Evolutionary conservation across 2,329 filamentous ascomycete genomes (phyloP).

Genomic region (Fusarium miscanthi): DNA sequence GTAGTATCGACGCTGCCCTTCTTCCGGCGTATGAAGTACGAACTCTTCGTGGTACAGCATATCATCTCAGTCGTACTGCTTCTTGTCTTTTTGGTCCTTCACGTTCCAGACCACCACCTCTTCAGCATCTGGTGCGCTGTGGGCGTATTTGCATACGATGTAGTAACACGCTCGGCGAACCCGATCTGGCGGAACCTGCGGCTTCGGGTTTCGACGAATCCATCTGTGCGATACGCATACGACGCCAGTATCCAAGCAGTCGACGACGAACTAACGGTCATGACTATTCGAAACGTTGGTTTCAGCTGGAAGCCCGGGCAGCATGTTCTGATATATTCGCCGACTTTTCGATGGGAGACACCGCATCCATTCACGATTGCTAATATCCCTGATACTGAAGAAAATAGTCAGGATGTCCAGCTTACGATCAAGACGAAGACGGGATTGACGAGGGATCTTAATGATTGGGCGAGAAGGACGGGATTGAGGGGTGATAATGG

Average conservation of each 20-base stretch:
- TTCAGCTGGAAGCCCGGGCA: conserved; percentile 43
- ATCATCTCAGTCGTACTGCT: conserved; percentile 39
- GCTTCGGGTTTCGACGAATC: conserved; percentile 26
- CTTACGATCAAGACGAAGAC: conserved; percentile 41
- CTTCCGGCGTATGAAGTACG: conserved; percentile 44
- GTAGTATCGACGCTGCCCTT: conserved; percentile 37
- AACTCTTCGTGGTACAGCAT: conserved; percentile 46
- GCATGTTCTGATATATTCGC: conserved; percentile 44
- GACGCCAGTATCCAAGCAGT: conserved; percentile 33
- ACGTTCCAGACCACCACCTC: conserved; percentile 43
- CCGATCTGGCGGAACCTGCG: conserved; percentile 42
- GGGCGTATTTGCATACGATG: conserved; percentile 40
- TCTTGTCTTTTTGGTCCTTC: conserved; percentile 37
- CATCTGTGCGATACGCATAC: conserved; percentile 32
- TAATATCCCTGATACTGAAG: conserved; percentile 18
- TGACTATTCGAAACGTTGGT: conserved; percentile 36
- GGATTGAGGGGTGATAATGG: conserved; percentile 25
- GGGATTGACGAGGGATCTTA: conserved; percentile 38
- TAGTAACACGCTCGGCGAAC: conserved; percentile 43
- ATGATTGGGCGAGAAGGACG: conserved; percentile 37
- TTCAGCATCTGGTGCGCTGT: conserved; percentile 46
- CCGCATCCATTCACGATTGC: conserved; percentile 44
- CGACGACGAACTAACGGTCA: conserved; percentile 35
- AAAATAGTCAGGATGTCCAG: conserved; percentile 31
- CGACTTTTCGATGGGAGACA: conserved; percentile 39